A percentile compares a stretch with the other conserved stretches of the same genome.
Evolutionary conservation across 257 asterid genomes (phyloP).

Genomic region (Salvia rosmarinus): DNA sequence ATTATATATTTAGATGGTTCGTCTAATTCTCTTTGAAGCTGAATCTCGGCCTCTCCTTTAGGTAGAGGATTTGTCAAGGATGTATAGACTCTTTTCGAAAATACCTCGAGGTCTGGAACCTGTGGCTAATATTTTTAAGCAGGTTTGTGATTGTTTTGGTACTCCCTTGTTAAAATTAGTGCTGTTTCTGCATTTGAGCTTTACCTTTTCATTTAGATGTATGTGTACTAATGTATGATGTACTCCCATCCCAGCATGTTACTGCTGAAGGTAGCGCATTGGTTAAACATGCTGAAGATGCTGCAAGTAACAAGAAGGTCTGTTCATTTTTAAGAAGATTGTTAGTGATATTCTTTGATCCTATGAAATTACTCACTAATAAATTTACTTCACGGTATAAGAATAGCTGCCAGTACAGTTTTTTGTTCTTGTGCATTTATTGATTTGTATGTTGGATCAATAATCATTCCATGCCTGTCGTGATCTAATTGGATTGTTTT

Average conservation of each 20-base stretch:
- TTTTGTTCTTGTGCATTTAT: constrained; percentile 3
- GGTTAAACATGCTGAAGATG: constrained; percentile 66
- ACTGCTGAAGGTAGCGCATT: constrained; percentile 60
- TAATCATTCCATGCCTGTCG: neutral
- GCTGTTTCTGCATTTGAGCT: constrained; percentile 18
- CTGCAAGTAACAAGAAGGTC: constrained; percentile 60
- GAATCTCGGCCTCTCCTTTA: constrained; percentile 30
- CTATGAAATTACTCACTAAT: neutral
- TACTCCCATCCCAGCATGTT: constrained; percentile 53
- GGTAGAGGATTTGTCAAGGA: constrained; percentile 65
- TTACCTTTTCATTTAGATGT: constrained; percentile 11
- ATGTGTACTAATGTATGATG: constrained; percentile 22
- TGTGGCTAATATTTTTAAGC: constrained; percentile 73
- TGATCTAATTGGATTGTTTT: neutral
- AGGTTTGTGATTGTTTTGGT: constrained; percentile 53
- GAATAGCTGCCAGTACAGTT: neutral
- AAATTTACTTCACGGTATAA: neutral
- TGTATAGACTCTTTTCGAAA: constrained; percentile 63
- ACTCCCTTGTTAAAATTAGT: constrained; percentile 4
- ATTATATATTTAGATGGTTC: constrained; percentile 13
- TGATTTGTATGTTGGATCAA: constrained; percentile 17
- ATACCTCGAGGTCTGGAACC: constrained; percentile 64
- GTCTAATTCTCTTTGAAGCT: constrained; percentile 29
- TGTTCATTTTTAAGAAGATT: constrained; percentile 2
- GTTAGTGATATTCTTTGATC: constrained; percentile 16